phyloP scores from a whole-genome alignment of 768 basidiomycete species.

The Auricularia cornea region DNA sequence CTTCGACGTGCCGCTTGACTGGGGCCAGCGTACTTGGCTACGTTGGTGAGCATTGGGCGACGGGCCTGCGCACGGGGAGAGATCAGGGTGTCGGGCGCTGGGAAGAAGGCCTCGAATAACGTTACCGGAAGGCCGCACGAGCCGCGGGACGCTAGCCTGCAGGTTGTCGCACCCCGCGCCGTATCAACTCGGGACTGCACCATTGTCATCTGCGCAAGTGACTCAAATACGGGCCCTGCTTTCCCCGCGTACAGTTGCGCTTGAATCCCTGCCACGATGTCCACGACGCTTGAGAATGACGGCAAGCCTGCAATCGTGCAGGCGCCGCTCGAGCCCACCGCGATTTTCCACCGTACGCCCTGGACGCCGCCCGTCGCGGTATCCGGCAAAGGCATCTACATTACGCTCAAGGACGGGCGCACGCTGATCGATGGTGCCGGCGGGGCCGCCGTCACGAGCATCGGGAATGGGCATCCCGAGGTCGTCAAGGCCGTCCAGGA shows the following conservation, averaged over 20 bases:
- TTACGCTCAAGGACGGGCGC: conserved; percentile 61
- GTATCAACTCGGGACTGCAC: not conserved
- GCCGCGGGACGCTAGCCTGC: no score
- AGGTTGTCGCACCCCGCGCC: not conserved
- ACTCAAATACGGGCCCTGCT: not conserved
- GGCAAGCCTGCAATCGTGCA: not conserved
- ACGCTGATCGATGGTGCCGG: conserved; percentile 72
- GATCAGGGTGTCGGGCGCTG: no score
- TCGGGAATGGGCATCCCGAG: conserved; percentile 66
- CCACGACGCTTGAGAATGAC: not conserved
- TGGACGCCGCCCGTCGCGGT: conserved; percentile 67
- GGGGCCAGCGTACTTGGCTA: no score
- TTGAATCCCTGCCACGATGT: not conserved
- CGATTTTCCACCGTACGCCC: conserved; percentile 61
- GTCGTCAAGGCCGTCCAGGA: conserved; percentile 70
- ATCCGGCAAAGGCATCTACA: conserved; percentile 56
- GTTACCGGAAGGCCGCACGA: no score
- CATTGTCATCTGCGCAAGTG: not conserved
- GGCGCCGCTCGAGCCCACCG: conserved; percentile 13
- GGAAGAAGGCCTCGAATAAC: no score
- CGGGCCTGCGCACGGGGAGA: no score
- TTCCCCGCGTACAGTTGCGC: no score
- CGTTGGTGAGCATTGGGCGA: no score
- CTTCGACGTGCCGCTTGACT: no score
- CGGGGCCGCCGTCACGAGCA: conserved; percentile 74